These are phyloP conservation scores for Neopestalotiopsis rosae DNA, from an alignment of 2,329 filamentous ascomycete genomes.

Conservation along the genomic window DNA sequence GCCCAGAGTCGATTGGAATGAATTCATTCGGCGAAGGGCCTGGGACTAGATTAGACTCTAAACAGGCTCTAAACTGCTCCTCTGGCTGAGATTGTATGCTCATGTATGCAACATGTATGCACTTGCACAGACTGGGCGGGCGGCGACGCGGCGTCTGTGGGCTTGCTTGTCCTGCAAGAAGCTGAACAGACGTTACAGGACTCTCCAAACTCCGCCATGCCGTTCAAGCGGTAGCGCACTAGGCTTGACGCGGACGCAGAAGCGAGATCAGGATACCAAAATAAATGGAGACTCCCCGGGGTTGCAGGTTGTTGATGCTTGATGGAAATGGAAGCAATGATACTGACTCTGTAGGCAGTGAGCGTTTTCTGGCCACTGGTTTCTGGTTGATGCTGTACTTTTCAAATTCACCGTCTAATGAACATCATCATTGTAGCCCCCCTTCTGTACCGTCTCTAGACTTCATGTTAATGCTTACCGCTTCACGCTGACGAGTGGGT, in stretches of 20 bases:
- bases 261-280: background rate
- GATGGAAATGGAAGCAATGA: background rate
- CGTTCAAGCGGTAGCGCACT: constrained; percentile 12
- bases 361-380: background rate
- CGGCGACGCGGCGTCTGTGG: constrained; percentile 24
- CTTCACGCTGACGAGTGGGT: background rate
- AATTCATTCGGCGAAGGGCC: background rate
- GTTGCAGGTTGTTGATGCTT: background rate
- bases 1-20: background rate
- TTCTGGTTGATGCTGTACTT: background rate
- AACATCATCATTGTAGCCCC: background rate
- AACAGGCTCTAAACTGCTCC: background rate
- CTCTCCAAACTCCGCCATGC: background rate
- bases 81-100: background rate
- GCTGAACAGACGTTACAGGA: constrained; percentile 14
- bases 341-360: no score
- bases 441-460: background rate
- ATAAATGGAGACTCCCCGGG: background rate
- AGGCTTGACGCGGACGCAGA: constrained; percentile 1
- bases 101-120: constrained; percentile 20
- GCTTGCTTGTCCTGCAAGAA: constrained; percentile 28
- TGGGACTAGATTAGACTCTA: background rate
- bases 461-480: background rate
- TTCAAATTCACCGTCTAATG: background rate
- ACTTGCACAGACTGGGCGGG: constrained; percentile 15